A percentile compares a stretch with the other conserved stretches of the same genome.
Evolutionary conservation across 2,329 filamentous ascomycete genomes (phyloP).

Genomic region (Colletotrichum tropicicola): DNA sequence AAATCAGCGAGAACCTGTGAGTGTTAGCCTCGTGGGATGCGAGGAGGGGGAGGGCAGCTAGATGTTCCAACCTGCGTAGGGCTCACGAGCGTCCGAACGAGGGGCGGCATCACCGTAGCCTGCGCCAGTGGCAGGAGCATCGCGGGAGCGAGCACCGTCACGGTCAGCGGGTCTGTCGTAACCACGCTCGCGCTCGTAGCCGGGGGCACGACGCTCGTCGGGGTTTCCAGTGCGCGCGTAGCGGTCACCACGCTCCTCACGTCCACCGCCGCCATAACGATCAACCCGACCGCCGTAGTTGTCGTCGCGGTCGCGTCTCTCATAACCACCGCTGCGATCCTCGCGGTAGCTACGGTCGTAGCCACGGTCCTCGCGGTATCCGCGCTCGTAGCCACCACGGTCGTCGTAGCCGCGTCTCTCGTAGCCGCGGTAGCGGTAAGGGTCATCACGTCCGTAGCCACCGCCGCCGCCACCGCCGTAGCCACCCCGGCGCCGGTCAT

Average conservation of each 20-base stretch:
- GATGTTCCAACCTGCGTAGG: conserved; percentile 51
- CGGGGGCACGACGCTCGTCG: conserved; percentile 46
- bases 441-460: conserved; percentile 60
- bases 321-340: conserved; percentile 58
- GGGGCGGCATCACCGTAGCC: conserved; percentile 52
- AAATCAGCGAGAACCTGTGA: conserved; percentile 38
- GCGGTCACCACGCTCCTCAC: conserved; percentile 52
- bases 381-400: conserved; percentile 58
- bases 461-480: conserved; percentile 49
- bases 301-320: conserved; percentile 64
- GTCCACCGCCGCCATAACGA: conserved; percentile 45
- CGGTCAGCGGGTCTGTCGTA: conserved; percentile 41
- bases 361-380: conserved; percentile 57
- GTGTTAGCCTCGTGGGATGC: conserved; percentile 11
- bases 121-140: conserved; percentile 45
- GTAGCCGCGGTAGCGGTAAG: conserved; percentile 64
- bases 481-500: conserved; percentile 72
- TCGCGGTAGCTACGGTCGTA: conserved; percentile 56
- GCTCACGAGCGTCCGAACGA: conserved; percentile 53
- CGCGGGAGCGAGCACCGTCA: conserved; percentile 49
- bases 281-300: conserved; percentile 51
- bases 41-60: neutral
- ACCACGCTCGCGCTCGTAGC: conserved; percentile 60
- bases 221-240: conserved; percentile 50
- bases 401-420: conserved; percentile 52